Evolutionary conservation across 352 stramenopile genomes (phyloP).

Genomic region (Thalassiosira ordinaria): DNA sequence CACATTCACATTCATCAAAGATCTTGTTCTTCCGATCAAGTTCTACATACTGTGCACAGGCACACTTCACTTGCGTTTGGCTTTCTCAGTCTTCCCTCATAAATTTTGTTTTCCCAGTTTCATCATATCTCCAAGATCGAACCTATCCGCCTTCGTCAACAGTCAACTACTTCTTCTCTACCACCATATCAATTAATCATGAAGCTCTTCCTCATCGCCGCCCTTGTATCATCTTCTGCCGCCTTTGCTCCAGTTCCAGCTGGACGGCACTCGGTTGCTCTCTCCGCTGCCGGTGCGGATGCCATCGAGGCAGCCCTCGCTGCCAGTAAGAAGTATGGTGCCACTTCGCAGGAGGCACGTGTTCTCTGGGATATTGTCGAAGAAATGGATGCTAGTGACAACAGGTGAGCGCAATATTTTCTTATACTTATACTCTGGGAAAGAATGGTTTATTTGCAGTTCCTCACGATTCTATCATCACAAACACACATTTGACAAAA

Average conservation of each 20-base stretch:
- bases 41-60: too few relatives aligned
- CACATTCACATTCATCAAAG: too few relatives aligned
- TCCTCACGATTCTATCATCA: too few relatives aligned
- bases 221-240: constrained; percentile 22
- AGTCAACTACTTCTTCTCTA: neutral
- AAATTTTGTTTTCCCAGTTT: too few relatives aligned
- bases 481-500: too few relatives aligned
- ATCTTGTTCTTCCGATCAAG: too few relatives aligned
- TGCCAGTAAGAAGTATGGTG: constrained; percentile 66
- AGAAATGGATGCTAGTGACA: constrained; percentile 68
- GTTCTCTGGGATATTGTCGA: constrained; percentile 81
- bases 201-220: constrained; percentile 42
- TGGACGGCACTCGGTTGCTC: neutral
- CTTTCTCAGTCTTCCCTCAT: too few relatives aligned
- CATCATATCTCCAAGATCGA: too few relatives aligned
- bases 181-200: constrained; percentile 29
- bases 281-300: constrained; percentile 17
- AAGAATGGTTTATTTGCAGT: too few relatives aligned
- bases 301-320: constrained; percentile 67
- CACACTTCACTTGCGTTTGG: too few relatives aligned
- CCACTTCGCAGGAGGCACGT: constrained; percentile 60
- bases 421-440: too few relatives aligned
- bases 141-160: too few relatives aligned
- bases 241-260: constrained; percentile 26
- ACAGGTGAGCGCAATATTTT: constrained; percentile 68